Evolutionary conservation across 768 basidiomycete genomes (phyloP).

Genomic region (Russula foetens): DNA sequence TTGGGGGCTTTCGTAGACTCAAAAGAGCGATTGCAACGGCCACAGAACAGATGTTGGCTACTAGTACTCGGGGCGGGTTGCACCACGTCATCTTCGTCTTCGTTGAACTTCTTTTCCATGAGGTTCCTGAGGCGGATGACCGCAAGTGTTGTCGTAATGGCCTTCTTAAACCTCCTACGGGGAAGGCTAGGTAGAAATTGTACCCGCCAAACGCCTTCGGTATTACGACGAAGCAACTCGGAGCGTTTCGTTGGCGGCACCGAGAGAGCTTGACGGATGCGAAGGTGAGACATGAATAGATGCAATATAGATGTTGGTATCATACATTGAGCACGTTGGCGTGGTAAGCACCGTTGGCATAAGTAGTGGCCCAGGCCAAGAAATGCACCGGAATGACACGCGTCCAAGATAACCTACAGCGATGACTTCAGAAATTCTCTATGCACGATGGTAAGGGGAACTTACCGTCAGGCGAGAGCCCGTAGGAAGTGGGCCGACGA

Average conservation of each 20-base stretch:
- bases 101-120: not conserved
- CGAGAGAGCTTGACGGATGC: not conserved
- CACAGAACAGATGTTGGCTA: not conserved
- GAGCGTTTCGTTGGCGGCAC: not conserved
- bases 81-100: not conserved
- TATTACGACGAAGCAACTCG: not conserved
- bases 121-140: not conserved
- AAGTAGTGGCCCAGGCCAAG: conserved; percentile 20
- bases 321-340: not conserved
- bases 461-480: conserved; percentile 17
- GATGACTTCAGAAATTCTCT: not conserved
- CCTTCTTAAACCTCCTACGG: not conserved
- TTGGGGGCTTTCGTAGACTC: not conserved
- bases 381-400: conserved; percentile 21
- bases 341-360: conserved; percentile 5
- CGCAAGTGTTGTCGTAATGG: not conserved
- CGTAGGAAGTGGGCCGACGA: conserved; percentile 17
- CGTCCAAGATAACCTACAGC: conserved; percentile 20
- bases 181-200: not conserved
- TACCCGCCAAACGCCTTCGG: not conserved
- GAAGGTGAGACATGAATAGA: not conserved
- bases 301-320: not conserved
- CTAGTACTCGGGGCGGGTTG: not conserved
- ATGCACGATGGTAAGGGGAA: too few relatives aligned
- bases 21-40: not conserved